A percentile compares a stretch with the other conserved stretches of the same genome.
These are phyloP conservation scores for Zygosaccharomyces kombuchaensis DNA, from an alignment of 805 yeast species.

Conservation along the genomic window DNA sequence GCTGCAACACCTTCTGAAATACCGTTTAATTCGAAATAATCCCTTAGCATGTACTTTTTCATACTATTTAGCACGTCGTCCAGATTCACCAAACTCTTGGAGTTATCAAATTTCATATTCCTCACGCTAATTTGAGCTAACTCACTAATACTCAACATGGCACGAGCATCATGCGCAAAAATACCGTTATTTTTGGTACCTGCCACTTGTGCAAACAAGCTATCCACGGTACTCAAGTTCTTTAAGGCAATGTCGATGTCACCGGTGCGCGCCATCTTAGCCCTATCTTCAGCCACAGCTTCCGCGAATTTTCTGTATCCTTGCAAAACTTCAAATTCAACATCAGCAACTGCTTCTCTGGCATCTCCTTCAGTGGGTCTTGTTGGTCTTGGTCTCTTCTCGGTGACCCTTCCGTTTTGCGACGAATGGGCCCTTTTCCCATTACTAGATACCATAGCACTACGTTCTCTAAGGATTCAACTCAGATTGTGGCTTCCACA, in stretches of 20 bases:
- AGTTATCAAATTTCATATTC: conserved; percentile 54
- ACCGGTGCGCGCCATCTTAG: conserved; percentile 53
- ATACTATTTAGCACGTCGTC: conserved; percentile 43
- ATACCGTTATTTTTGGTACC: conserved; percentile 37
- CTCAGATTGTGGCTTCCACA: not conserved
- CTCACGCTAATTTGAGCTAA: conserved; percentile 62
- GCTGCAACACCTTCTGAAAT: conserved; percentile 15
- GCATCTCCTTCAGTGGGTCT: not conserved
- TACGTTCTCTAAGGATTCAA: not conserved
- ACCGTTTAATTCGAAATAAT: conserved; percentile 23
- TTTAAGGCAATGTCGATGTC: conserved; percentile 48
- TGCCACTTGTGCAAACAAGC: conserved; percentile 42
- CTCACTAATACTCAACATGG: conserved; percentile 54
- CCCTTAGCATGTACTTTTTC: conserved; percentile 38
- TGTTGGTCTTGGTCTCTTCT: not conserved
- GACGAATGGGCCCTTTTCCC: conserved; percentile 7
- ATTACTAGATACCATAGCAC: not conserved
- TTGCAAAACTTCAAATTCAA: conserved; percentile 32
- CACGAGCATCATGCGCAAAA: conserved; percentile 62
- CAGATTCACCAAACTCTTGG: conserved; percentile 46
- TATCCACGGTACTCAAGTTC: conserved; percentile 44
- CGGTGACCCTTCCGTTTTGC: not conserved
- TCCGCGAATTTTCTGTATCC: conserved; percentile 33
- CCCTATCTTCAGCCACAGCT: conserved; percentile 37
- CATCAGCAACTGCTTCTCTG: conserved; percentile 5